These are phyloP conservation scores for Coemansia asiatica DNA, from an alignment of 192 early-diverging fungal species.

Conservation along the genomic window DNA sequence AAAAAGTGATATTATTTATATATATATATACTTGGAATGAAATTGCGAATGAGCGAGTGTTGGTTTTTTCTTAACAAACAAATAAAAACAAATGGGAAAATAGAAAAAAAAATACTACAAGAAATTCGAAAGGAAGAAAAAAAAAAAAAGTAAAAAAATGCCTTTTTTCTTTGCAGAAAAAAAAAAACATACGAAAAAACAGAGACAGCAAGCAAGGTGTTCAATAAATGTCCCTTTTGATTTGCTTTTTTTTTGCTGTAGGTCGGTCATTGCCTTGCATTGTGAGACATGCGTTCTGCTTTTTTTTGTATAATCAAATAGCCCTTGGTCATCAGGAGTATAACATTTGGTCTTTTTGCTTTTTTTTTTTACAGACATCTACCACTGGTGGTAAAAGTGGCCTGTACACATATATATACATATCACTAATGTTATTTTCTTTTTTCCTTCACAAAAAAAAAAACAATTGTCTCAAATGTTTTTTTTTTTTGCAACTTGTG, in stretches of 20 bases:
- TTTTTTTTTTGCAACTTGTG: too few relatives aligned
- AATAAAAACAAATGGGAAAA: neutral
- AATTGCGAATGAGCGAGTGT: too few relatives aligned
- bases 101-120: neutral
- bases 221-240: neutral
- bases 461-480: too few relatives aligned
- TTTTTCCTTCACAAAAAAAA: too few relatives aligned
- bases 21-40: neutral
- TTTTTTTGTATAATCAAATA: too few relatives aligned
- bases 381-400: too few relatives aligned
- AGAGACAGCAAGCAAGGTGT: neutral
- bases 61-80: neutral
- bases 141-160: neutral
- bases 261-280: neutral
- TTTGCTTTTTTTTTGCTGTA: neutral
- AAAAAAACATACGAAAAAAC: neutral
- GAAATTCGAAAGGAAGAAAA: neutral
- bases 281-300: too few relatives aligned
- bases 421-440: too few relatives aligned
- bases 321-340: too few relatives aligned
- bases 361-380: too few relatives aligned
- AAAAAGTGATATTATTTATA: neutral
- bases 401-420: too few relatives aligned
- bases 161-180: conserved; percentile 3
- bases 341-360: too few relatives aligned